Evolutionary conservation across 768 basidiomycete species (phyloP), one percentile per base, ranked within the genome.

Genomic region (Rhodotorula graminis): DNA sequence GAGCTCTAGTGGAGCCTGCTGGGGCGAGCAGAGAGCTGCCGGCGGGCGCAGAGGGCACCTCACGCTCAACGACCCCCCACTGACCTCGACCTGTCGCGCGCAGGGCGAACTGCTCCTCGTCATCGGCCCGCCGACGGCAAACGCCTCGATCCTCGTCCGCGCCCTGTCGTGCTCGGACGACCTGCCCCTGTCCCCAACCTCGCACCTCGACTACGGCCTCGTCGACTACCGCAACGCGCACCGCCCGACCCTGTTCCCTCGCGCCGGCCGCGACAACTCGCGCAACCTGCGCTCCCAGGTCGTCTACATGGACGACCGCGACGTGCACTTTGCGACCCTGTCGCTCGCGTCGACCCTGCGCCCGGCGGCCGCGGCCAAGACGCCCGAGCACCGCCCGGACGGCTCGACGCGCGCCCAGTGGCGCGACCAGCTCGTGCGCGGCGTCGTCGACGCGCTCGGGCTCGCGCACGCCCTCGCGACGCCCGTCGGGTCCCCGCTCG

Each of bases 401-500:
- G 80, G 78, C 25, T 65, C 69, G 29, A 76, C 75, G 7, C 25
- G 70, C 9, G 23, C 52, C 16, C 75, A 82, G 42, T 84, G 81
- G 81, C 82, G 65, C 66, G 81, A 64, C 73, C 80, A 29, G 69
- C 80, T 49, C 83, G 80, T 62, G 64, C 77, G 23, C 79, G 81
- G 67, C 61, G 83, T 75, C 77, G 83, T 73, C 11, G 88, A 87
- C 87, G 87, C 90, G 37, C 89, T 93, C 74, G 92, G 92, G 21
- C 84, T 95, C 71, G 82, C 83, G 0, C 90, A 91, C 75, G 87
- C 86, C 5, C 84, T 85, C 76, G 83, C 87, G 57, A 93, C 90
- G 0, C 85, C 85, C 52, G 84, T 95, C 56, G 93, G 93, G 14
- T 86, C 93, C 82, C 89, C 88, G n/a, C 85, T 86, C 46, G 85